Base-by-base conservation (phyloP, 1,284 basidiomycete species). In the Omphalotus olearius region DNA sequence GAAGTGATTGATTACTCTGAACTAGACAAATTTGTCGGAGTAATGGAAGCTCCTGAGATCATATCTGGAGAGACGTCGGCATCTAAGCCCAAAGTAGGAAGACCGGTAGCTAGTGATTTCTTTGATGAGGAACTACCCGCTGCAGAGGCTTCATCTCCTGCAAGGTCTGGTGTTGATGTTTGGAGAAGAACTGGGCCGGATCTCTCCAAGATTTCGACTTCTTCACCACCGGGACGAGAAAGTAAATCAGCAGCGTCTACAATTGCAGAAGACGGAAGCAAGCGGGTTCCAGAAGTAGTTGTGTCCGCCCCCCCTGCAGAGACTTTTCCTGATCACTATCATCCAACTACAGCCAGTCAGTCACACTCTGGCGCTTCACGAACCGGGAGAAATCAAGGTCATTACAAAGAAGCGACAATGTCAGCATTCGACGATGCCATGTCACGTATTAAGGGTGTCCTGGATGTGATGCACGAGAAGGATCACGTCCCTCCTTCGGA, bases 371-470 rank as follows among this genome's bases (percentile, higher is more conserved):
- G 6, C n/a, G 10, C 38, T 5, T 30, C 26, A 40, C 38, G 40
- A 2, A 50, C 13, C 26, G 5, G 38, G n/a, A 30, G 33, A 11
- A 44, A 14, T 37, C 36, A 33, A 17, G 44, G 16, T 68, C 37
- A 50, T 16, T 80, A 80, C 65, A 83, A 82, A 60, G 88, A 85
- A 59, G 80, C 80, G 39, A 74, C 83, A 14, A 85, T 91, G 76
- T 82, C 87, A 4, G 77, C 88, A 13, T 70, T 95, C 59, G 87
- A 93, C 61, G 87, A 92, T 62, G 83, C 85, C 49, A 88, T 97
- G 78, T 91, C 88, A 5, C 80, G 92, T 26, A 92, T 97, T 61
- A 93, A 89, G 63, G 91, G 89, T 18, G 93, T 86, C 3, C 70
- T 96, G 62, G 79, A 83, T 63, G 79, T 78, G 36, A 88, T 90